A percentile compares a stretch with the other conserved stretches of the same genome.
These are phyloP conservation scores for Alternaria gaisen DNA, from an alignment of 2,329 filamentous ascomycete genomes.

Conservation along the genomic window DNA sequence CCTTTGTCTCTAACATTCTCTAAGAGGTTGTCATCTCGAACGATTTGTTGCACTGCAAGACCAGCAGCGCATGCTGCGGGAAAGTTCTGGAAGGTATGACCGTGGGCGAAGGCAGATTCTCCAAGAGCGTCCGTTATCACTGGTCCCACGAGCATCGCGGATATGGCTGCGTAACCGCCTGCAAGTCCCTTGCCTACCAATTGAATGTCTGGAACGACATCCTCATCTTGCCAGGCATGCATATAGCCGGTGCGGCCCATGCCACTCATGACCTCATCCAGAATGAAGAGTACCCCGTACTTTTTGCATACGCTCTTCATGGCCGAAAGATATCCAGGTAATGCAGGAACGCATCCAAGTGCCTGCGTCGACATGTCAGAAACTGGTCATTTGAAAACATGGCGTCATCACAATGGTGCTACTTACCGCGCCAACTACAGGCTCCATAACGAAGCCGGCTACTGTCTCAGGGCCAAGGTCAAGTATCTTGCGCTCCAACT, in stretches of 20 bases:
- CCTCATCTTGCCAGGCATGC: slow-evolving; percentile 70
- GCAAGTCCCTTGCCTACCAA: slow-evolving; percentile 73
- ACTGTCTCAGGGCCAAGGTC: slow-evolving; percentile 70
- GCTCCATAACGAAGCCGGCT: slow-evolving; percentile 77
- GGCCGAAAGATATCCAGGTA: slow-evolving; percentile 73
- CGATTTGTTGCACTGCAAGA: slow-evolving; percentile 68
- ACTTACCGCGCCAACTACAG: slow-evolving; percentile 74
- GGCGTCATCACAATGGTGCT: neutral
- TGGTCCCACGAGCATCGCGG: slow-evolving; percentile 65
- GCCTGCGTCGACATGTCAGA: slow-evolving; percentile 53
- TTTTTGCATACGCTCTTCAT: slow-evolving; percentile 74
- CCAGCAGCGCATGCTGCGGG: slow-evolving; percentile 68
- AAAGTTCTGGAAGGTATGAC: slow-evolving; percentile 71
- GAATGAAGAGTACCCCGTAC: slow-evolving; percentile 76
- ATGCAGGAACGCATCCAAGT: slow-evolving; percentile 72
- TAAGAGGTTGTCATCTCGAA: slow-evolving; percentile 66
- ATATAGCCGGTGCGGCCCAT: slow-evolving; percentile 67
- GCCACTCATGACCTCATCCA: slow-evolving; percentile 82
- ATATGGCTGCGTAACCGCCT: slow-evolving; percentile 69
- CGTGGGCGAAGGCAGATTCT: slow-evolving; percentile 63
- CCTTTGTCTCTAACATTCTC: slow-evolving; percentile 67
- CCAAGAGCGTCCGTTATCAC: slow-evolving; percentile 61
- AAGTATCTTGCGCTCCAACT: slow-evolving; percentile 74
- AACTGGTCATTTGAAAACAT: neutral
- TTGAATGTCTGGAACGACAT: slow-evolving; percentile 69